Evolutionary conservation across 2,329 filamentous ascomycete species (phyloP), one percentile per base, ranked within the genome.

Genomic region (Fusarium sp.): DNA sequence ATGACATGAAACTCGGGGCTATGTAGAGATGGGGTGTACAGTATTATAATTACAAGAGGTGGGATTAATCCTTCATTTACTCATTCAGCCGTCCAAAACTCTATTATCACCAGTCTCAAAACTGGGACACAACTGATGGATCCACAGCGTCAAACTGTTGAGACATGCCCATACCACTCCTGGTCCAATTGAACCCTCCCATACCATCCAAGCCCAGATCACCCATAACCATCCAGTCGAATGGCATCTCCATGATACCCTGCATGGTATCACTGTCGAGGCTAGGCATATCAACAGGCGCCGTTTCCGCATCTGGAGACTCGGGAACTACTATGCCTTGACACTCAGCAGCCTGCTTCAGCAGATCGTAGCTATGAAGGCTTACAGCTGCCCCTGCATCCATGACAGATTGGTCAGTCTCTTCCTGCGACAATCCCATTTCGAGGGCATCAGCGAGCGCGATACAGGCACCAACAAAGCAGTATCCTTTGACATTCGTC

Each of bases 401-500:
- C 20, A 78, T 50, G 17, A 82, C 75, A 10, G 69, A 43, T 10
- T 73, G 69, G 17, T 80, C 76, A 4, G 78, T 65, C 35, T 78
- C 75, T 5, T 74, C 71, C 14, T 75, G 66, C 3, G 69, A 56
- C 3, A 76, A 40, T 1, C 77, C 76, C 13, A 55, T 49, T 20
- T 75, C 76, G 7, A 82, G 66, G 2, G 76, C 77, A 26, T 81
- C 74, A 0, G 77, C 71, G n/a, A 83, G 77, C 13, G 72, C 73
- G 4, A 77, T 39, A 45, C 71, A 70, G 2, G 75, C 74, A 4
- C 75, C 70, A 15, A 77, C 50, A 26, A 83, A 77, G 28, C 80
- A 75, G 43, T 79, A 77, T 6, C 78, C 78, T 60, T 83, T 84
- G 33, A 79, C 70, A 37, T 83, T 83, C 5, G 80, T 82, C 72